Conservation (phyloP, 1,284 basidiomycete genomes). For the Cryptococcus wingfieldii region DNA sequence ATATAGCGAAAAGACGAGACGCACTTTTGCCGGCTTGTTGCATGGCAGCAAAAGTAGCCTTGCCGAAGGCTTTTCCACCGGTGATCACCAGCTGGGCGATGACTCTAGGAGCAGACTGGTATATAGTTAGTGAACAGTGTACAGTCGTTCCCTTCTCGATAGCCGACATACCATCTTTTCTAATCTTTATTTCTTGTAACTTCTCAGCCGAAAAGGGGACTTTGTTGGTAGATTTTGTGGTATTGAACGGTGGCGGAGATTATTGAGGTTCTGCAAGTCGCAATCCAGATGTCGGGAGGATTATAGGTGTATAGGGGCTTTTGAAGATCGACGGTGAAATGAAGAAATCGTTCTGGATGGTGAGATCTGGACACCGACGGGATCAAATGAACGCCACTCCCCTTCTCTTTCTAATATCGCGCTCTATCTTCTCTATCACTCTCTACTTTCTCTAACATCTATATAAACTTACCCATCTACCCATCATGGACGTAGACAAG, state of each 20-base stretch:
- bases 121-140: background rate
- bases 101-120: conserved; percentile 34
- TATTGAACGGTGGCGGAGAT: too few relatives aligned
- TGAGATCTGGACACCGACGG: background rate
- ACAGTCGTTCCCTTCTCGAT: too few relatives aligned
- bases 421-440: too few relatives aligned
- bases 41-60: conserved; percentile 85
- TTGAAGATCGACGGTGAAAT: background rate
- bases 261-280: too few relatives aligned
- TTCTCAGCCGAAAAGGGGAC: too few relatives aligned
- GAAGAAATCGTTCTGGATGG: background rate
- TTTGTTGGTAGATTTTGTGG: too few relatives aligned
- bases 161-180: too few relatives aligned
- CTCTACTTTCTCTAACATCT: background rate
- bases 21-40: conserved; percentile 88
- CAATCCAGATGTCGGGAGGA: background rate
- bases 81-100: conserved; percentile 35
- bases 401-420: too few relatives aligned
- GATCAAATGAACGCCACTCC: background rate
- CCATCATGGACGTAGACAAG: conserved; percentile 45
- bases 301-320: background rate
- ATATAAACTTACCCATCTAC: background rate
- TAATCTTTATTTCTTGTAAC: too few relatives aligned
- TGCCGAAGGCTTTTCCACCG: conserved; percentile 60
- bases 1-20: conserved; percentile 39